Evolutionary conservation across 2,329 filamentous ascomycete genomes (phyloP).

Genomic region (Ceratocystis lukuohia): DNA sequence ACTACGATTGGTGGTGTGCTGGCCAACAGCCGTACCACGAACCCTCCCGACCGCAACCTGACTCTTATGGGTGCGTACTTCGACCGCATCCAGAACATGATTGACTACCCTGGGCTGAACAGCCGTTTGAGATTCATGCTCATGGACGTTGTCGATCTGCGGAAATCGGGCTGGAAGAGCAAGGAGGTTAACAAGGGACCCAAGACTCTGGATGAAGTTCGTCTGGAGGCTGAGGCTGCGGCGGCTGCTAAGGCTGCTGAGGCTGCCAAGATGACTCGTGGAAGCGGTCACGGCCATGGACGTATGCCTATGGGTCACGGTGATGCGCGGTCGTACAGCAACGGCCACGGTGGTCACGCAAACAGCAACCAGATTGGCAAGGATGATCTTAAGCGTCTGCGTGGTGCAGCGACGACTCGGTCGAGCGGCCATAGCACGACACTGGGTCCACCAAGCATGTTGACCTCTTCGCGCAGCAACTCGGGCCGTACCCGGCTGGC

Average conservation of each 20-base stretch:
- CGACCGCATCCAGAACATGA: conserved; percentile 67
- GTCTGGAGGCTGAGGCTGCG: conserved; percentile 64
- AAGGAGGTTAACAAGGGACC: conserved; percentile 90
- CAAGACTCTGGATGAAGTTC: conserved; percentile 89
- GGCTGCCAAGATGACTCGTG: conserved; percentile 42
- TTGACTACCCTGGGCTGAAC: conserved; percentile 64
- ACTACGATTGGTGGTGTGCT: conserved; percentile 83
- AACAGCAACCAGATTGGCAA: conserved; percentile 77
- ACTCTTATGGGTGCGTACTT: conserved; percentile 92
- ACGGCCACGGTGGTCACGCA: conserved; percentile 57
- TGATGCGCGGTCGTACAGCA: conserved; percentile 58
- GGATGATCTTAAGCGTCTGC: conserved; percentile 81
- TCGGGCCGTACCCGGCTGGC: conserved; percentile 58
- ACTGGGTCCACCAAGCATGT: conserved; percentile 75
- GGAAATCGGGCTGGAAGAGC: conserved; percentile 62
- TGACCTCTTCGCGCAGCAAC: conserved; percentile 68
- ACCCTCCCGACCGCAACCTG: conserved; percentile 9
- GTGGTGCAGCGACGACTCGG: conserved; percentile 37
- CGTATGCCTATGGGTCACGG: conserved; percentile 66
- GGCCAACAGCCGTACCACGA: conserved; percentile 54
- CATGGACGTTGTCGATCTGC: conserved; percentile 81
- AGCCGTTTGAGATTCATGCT: conserved; percentile 95
- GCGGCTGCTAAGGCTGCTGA: conserved; percentile 60
- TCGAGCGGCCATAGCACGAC: conserved; percentile 48
- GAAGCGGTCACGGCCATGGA: conserved; percentile 35